Conservation (phyloP, 1,139 yeast species). For the Debaryomycetaceae sp. region DNA sequence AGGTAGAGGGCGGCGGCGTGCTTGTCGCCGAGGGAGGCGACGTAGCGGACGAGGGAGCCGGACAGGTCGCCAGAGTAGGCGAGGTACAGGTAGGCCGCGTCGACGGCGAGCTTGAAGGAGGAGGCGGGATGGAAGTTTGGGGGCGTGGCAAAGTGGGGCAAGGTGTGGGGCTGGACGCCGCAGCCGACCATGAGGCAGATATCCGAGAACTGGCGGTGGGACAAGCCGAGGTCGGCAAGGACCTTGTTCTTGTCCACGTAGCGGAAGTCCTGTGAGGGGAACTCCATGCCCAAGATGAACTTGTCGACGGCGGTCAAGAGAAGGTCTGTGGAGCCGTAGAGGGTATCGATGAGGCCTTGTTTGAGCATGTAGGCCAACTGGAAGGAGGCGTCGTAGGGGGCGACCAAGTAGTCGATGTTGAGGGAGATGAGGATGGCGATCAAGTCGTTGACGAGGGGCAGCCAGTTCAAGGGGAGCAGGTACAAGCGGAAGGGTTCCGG, state of each 20-base stretch:
- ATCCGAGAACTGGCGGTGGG: conserved; percentile 61
- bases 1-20: conserved; percentile 25
- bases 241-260: conserved; percentile 53
- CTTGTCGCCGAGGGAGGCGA: conserved; percentile 28
- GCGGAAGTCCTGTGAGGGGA: conserved; percentile 51
- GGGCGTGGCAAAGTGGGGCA: conserved; percentile 45
- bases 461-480: conserved; percentile 35
- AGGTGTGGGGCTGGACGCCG: conserved; percentile 55
- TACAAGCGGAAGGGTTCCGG: conserved; percentile 38
- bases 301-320: conserved; percentile 57
- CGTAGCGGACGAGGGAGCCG: conserved; percentile 24
- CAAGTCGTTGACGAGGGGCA: conserved; percentile 45
- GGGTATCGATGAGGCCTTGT: conserved; percentile 52
- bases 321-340: conserved; percentile 79
- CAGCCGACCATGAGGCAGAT: conserved; percentile 72
- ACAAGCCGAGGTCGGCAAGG: conserved; percentile 47
- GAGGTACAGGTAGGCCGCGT: conserved; percentile 28
- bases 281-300: conserved; percentile 64
- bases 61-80: conserved; percentile 17
- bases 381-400: conserved; percentile 77
- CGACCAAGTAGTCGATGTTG: conserved; percentile 56
- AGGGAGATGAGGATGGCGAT: conserved; percentile 46
- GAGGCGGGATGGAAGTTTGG: conserved; percentile 36
- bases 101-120: conserved; percentile 33
- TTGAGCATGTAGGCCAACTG: conserved; percentile 67